Evolutionary conservation across 2,329 filamentous ascomycete species (phyloP).

Genomic region (Trichoderma sp.): DNA sequence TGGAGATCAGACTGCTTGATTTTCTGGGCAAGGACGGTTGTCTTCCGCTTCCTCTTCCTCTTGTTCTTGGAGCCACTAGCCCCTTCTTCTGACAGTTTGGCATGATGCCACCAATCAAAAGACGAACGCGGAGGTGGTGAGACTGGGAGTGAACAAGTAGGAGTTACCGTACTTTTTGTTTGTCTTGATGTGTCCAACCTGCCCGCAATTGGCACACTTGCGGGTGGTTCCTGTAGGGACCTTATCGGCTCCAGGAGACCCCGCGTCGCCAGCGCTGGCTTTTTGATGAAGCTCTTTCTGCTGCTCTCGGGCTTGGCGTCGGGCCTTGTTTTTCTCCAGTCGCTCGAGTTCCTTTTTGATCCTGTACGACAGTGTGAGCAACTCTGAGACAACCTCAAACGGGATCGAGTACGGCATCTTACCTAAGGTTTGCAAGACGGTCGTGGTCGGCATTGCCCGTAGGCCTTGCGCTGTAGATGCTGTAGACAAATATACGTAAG

Average conservation of each 20-base stretch:
- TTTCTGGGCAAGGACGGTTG: constrained; percentile 30
- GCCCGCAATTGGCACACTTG: constrained; percentile 97
- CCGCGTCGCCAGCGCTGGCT: constrained; percentile 48
- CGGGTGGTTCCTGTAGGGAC: constrained; percentile 70
- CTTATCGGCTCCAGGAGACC: constrained; percentile 55
- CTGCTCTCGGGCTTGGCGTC: constrained; percentile 86
- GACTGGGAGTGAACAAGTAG: constrained; percentile 31
- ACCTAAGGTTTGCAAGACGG: constrained; percentile 51
- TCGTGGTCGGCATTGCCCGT: constrained; percentile 56
- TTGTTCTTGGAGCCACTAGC: constrained; percentile 23
- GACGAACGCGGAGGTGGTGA: constrained; percentile 37
- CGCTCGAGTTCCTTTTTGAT: constrained; percentile 71
- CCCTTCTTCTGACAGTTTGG: constrained; percentile 27
- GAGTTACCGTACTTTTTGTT: constrained; percentile 82
- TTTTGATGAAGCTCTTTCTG: constrained; percentile 69
- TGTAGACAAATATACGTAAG: constrained; percentile 48
- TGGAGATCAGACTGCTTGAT: constrained; percentile 35
- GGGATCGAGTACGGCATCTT: constrained; percentile 28
- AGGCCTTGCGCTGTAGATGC: constrained; percentile 54
- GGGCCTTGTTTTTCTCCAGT: constrained; percentile 87
- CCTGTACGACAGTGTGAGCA: constrained; percentile 33
- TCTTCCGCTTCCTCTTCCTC: constrained; percentile 31
- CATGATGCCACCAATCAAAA: constrained; percentile 42
- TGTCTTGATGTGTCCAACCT: constrained; percentile 97
- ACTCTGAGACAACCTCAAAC: neutral